Conservation (phyloP, 2,329 filamentous ascomycete genomes). For the Fusarium sp. region DNA sequence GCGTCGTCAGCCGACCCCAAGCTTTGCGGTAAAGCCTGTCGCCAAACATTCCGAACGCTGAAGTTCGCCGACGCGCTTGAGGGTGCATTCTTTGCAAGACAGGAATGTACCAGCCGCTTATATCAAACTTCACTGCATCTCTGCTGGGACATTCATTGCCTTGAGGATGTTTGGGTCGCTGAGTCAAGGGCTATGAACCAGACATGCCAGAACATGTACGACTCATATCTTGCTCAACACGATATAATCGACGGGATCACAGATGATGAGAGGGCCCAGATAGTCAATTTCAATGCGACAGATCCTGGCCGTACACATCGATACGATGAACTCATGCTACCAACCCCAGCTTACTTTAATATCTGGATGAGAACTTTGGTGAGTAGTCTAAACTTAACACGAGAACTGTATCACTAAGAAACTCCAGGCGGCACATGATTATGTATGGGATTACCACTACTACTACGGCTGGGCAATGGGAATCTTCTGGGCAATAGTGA, state of each 20-base stretch:
- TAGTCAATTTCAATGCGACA: slow-evolving; percentile 1
- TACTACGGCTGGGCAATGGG: slow-evolving; percentile 18
- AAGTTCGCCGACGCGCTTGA: slow-evolving; percentile 12
- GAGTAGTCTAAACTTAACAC: fast-evolving
- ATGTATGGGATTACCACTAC: slow-evolving; percentile 8
- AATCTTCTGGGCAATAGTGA: background rate
- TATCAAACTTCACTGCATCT: slow-evolving; percentile 10
- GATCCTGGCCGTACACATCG: background rate
- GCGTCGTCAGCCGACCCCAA: background rate
- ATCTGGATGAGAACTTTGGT: slow-evolving; percentile 14
- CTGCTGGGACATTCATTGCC: slow-evolving; percentile 12
- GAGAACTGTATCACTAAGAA: background rate
- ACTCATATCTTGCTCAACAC: background rate
- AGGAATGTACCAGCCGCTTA: slow-evolving; percentile 2
- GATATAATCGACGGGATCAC: background rate
- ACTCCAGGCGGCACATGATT: slow-evolving; percentile 3
- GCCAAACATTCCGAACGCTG: slow-evolving; percentile 22
- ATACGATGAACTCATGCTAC: background rate
- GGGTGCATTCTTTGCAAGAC: slow-evolving; percentile 3
- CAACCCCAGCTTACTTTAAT: background rate
- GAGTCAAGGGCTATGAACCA: background rate
- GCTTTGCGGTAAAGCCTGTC: slow-evolving; percentile 13
- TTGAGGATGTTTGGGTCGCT: background rate
- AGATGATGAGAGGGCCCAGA: background rate
- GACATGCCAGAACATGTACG: background rate